These are phyloP conservation scores for Saitozyma sp. DNA, from an alignment of 768 basidiomycete species.

Conservation along the genomic window DNA sequence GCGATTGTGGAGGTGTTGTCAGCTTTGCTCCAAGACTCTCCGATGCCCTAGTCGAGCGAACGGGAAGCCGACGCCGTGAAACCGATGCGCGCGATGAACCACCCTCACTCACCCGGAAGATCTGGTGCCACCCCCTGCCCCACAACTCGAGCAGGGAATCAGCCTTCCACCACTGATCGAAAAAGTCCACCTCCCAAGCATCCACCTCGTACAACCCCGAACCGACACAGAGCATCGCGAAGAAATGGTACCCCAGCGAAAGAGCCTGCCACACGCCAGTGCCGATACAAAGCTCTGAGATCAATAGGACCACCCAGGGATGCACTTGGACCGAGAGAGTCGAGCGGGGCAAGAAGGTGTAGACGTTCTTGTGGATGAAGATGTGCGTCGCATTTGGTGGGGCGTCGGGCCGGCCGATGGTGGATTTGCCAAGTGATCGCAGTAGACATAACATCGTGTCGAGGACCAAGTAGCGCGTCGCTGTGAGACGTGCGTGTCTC, in stretches of 20 bases:
- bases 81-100: neutral
- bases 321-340: conserved; percentile 8
- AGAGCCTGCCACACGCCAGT: conserved; percentile 30
- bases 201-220: conserved; percentile 34
- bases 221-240: conserved; percentile 23
- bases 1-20: neutral
- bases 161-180: conserved; percentile 34
- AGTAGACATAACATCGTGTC: conserved; percentile 32
- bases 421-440: conserved; percentile 20
- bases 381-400: conserved; percentile 17
- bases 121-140: conserved; percentile 51
- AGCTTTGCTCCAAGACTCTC: too few species aligned
- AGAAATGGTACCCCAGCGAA: conserved; percentile 23
- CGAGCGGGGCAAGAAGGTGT: conserved; percentile 21
- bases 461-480: conserved; percentile 25
- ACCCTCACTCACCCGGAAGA: conserved; percentile 21
- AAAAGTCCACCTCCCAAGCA: conserved; percentile 42
- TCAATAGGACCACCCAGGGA: conserved; percentile 13
- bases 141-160: conserved; percentile 49
- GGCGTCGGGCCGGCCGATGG: conserved; percentile 19
- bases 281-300: conserved; percentile 16
- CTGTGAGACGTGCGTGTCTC: conserved; percentile 19
- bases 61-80: neutral
- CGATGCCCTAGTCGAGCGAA: too few species aligned
- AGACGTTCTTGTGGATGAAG: conserved; percentile 21